phyloP scores from a whole-genome alignment of 805 yeast genomes.

The Wickerhamiella slavikovae region DNA sequence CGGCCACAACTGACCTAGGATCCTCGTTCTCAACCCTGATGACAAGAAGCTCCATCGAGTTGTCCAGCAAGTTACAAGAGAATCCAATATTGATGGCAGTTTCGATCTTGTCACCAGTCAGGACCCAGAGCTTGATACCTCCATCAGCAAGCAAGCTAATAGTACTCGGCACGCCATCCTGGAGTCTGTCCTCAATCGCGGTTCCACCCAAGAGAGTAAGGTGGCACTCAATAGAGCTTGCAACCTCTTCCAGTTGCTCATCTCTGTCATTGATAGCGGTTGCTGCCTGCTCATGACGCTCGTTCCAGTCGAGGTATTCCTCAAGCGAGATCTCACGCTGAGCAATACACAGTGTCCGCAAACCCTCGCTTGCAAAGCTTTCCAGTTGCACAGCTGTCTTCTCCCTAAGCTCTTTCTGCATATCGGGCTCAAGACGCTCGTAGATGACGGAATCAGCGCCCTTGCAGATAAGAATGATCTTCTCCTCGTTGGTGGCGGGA shows the following conservation, averaged over 20 bases:
- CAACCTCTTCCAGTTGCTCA: slow-evolving; percentile 32
- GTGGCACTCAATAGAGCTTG: slow-evolving; percentile 39
- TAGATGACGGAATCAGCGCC: slow-evolving; percentile 73
- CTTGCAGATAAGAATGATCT: slow-evolving; percentile 34
- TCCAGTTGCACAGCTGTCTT: slow-evolving; percentile 53
- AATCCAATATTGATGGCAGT: slow-evolving; percentile 82
- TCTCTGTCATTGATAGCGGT: slow-evolving; percentile 43
- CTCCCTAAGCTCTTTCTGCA: slow-evolving; percentile 27
- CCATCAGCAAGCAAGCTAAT: slow-evolving; percentile 49
- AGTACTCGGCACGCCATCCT: slow-evolving; percentile 62
- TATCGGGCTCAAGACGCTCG: slow-evolving; percentile 23
- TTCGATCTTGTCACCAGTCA: slow-evolving; percentile 70
- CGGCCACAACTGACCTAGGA: slow-evolving; percentile 12
- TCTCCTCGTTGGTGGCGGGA: slow-evolving; percentile 13
- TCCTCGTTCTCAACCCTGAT: slow-evolving; percentile 21
- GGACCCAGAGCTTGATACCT: slow-evolving; percentile 68
- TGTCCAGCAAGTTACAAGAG: slow-evolving; percentile 54
- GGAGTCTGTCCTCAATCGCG: slow-evolving; percentile 65
- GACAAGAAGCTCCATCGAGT: slow-evolving; percentile 49
- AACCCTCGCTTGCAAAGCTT: slow-evolving; percentile 59
- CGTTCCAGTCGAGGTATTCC: slow-evolving; percentile 33
- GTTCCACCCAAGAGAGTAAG: slow-evolving; percentile 54
- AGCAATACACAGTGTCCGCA: slow-evolving; percentile 61
- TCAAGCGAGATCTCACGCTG: slow-evolving; percentile 29
- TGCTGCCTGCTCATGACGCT: slow-evolving; percentile 35